Conservation (phyloP, 495 filamentous ascomycete genomes). For the Neurospora sp. region DNA sequence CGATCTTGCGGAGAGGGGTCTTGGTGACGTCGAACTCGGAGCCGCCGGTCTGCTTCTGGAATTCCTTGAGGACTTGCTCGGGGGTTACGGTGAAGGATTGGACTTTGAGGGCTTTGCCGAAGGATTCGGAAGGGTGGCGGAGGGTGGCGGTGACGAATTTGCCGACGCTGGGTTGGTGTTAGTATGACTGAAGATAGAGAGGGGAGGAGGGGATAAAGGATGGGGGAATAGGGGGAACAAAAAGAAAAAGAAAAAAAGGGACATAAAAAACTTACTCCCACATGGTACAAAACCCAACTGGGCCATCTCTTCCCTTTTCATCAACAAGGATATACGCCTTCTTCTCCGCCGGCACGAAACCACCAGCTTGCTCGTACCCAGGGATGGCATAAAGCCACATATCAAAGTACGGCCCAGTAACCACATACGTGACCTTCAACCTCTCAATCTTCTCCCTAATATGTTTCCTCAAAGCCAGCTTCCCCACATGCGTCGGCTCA, state of each 20-base stretch:
- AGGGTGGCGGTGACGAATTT: constrained; percentile 52
- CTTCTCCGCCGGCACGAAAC: constrained; percentile 45
- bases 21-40: constrained; percentile 43
- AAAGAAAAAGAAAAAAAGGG: background rate
- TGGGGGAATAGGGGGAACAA: background rate
- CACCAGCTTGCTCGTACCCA: constrained; percentile 29
- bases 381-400: constrained; percentile 42
- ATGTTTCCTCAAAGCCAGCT: constrained; percentile 53
- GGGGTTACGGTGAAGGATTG: constrained; percentile 62
- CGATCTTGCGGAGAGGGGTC: constrained; percentile 40
- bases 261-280: constrained; percentile 43
- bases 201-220: too few relatives aligned
- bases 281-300: constrained; percentile 53
- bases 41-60: constrained; percentile 51
- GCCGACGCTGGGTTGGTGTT: constrained; percentile 42
- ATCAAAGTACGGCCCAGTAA: constrained; percentile 62
- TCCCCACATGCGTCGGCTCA: constrained; percentile 61
- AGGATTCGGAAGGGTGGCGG: constrained; percentile 39
- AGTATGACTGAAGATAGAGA: background rate
- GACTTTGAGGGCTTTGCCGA: constrained; percentile 49
- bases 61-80: constrained; percentile 50
- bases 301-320: constrained; percentile 42
- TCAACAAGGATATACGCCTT: constrained; percentile 49
- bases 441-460: constrained; percentile 38
- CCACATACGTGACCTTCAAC: constrained; percentile 56